Evolutionary conservation across 768 basidiomycete species (phyloP).

Genomic region (Suillus sp.): DNA sequence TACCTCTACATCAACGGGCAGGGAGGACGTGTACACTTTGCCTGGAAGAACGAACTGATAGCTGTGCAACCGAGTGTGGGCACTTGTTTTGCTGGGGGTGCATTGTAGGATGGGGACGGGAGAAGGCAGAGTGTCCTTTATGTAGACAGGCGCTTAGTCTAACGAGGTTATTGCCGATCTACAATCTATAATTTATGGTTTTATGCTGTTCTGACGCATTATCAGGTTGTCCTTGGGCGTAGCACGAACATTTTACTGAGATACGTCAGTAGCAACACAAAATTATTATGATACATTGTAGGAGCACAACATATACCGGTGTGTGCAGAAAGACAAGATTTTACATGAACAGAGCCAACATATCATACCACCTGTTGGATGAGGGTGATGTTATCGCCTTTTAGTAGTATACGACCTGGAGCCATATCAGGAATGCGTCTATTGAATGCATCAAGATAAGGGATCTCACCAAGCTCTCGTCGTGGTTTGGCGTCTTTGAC

Average conservation of each 20-base stretch:
- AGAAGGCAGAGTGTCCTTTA: conserved; percentile 89
- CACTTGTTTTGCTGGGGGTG: conserved; percentile 92
- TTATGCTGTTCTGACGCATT: conserved; percentile 8
- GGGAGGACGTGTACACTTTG: conserved; percentile 81
- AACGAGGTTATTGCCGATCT: conserved; percentile 72
- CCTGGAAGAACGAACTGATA: conserved; percentile 81
- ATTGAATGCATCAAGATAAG: conserved; percentile 11
- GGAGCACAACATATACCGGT: conserved; percentile 14
- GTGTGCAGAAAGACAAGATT: conserved; percentile 17
- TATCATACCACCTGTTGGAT: conserved; percentile 68
- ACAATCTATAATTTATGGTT: conserved; percentile 63
- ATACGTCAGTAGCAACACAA: conserved; percentile 9
- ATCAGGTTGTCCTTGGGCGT: background rate
- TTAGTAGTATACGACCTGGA: conserved; percentile 90
- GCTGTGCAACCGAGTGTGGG: conserved; percentile 84
- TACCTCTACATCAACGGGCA: conserved; percentile 54
- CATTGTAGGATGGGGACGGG: conserved; percentile 85
- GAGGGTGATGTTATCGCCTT: conserved; percentile 98
- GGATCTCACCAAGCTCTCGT: conserved; percentile 72
- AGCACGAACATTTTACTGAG: background rate
- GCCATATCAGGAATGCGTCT: conserved; percentile 7
- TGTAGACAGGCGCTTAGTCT: conserved; percentile 79
- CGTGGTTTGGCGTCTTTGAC: conserved; percentile 88
- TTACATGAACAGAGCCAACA: conserved; percentile 12
- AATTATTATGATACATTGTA: conserved; percentile 26